Percentiles rank a stretch among this genome's conserved stretches.
These are phyloP conservation scores for Phialemoniopsis sp. DNA, from an alignment of 2,329 filamentous ascomycete species.

Conservation along the genomic window DNA sequence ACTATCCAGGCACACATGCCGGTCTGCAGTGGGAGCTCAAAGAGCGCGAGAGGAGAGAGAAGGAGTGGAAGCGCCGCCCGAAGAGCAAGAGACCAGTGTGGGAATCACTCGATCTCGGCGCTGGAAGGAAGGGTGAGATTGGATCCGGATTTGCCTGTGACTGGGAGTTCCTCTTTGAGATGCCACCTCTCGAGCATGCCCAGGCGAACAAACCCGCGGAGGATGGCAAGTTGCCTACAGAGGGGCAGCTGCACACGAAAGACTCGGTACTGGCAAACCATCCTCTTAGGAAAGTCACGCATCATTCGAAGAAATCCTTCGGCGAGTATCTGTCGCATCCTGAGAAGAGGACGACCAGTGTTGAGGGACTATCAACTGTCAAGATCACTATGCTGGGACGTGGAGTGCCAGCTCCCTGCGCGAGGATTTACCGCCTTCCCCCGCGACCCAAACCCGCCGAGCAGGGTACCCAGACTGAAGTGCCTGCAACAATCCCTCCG, in stretches of 20 bases:
- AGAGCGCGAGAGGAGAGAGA: conserved; percentile 8
- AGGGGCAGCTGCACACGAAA: conserved; percentile 30
- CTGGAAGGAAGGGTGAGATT: conserved; percentile 73
- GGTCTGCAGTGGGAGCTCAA: conserved; percentile 75
- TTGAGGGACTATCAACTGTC: conserved; percentile 53
- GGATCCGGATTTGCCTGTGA: conserved; percentile 81
- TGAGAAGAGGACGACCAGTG: no score
- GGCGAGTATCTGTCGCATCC: no score
- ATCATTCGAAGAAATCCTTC: no score
- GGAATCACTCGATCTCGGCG: conserved; percentile 69
- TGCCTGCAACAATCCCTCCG: conserved; percentile 38
- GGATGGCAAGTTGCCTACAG: conserved; percentile 7
- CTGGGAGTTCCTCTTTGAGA: conserved; percentile 65
- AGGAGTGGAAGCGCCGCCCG: conserved; percentile 71
- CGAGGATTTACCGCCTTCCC: conserved; percentile 86
- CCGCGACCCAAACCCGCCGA: conserved; percentile 15
- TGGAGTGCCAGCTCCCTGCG: conserved; percentile 67
- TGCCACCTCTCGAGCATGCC: conserved; percentile 11
- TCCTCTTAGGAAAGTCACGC: no score
- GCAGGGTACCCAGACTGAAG: conserved; percentile 31
- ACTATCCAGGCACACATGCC: conserved; percentile 74
- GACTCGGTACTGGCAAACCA: background rate
- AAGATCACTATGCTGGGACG: conserved; percentile 64
- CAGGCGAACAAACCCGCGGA: conserved; percentile 8
- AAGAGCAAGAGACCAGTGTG: conserved; percentile 79